Evolutionary conservation across 2,329 filamentous ascomycete genomes (phyloP).

Genomic region (Phialophora tarda): DNA sequence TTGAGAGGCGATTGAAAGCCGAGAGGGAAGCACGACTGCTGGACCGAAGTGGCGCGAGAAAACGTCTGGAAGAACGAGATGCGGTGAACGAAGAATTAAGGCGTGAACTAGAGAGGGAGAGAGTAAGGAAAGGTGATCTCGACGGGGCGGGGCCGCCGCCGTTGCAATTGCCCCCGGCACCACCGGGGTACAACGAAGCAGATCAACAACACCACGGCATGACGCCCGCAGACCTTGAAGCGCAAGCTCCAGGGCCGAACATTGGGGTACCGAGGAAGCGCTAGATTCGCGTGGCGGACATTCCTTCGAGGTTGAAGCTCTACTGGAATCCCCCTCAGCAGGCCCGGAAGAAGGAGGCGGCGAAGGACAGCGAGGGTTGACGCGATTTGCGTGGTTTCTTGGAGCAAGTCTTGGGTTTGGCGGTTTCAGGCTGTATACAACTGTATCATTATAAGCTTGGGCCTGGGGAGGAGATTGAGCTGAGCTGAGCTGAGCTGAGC

Average conservation of each 20-base stretch:
- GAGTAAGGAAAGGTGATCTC: conserved; percentile 44
- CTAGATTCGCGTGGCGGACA: conserved; percentile 33
- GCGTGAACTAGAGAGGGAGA: conserved; percentile 66
- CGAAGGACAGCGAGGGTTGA: neutral
- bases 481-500: too few relatives aligned
- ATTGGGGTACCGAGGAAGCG: conserved; percentile 31
- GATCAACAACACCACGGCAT: conserved; percentile 11
- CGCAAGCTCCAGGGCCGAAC: conserved; percentile 9
- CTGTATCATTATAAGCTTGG: conserved; percentile 21
- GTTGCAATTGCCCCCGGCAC: conserved; percentile 12
- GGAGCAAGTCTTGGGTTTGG: conserved; percentile 7
- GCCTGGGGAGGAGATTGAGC: neutral
- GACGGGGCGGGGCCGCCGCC: conserved; percentile 13
- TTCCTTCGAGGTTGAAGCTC: conserved; percentile 17
- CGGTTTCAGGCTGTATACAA: conserved; percentile 7
- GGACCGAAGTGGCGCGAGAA: conserved; percentile 81
- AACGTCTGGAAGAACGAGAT: conserved; percentile 77
- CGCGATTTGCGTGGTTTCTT: neutral
- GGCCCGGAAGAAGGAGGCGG: neutral
- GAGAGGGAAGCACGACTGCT: conserved; percentile 85
- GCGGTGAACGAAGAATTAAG: conserved; percentile 74
- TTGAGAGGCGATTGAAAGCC: conserved; percentile 86
- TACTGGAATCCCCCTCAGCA: conserved; percentile 12
- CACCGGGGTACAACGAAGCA: conserved; percentile 4
- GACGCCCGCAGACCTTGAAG: conserved; percentile 2